phyloP scores from a whole-genome alignment of 2,329 filamentous ascomycete species.

The Cytospora leucostoma region DNA sequence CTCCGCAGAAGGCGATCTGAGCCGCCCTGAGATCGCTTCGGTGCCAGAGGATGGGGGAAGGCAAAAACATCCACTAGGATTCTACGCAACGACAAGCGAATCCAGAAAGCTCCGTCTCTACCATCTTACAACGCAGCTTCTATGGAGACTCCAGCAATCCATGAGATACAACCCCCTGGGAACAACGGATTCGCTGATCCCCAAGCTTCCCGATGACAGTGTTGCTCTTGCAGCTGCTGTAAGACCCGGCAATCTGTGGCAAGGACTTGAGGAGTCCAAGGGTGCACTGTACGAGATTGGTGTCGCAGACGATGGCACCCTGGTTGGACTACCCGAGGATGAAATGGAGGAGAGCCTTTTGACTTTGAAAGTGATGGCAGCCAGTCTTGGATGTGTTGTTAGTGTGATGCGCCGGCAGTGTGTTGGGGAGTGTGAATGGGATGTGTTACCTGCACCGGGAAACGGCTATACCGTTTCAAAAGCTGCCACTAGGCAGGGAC shows the following conservation, averaged over 20 bases:
- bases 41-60: slow-evolving; percentile 6
- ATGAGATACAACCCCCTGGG: slow-evolving; percentile 62
- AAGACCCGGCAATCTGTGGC: slow-evolving; percentile 60
- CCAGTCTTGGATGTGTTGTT: slow-evolving; percentile 83
- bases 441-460: slow-evolving; percentile 44
- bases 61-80: slow-evolving; percentile 13
- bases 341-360: slow-evolving; percentile 89
- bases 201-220: slow-evolving; percentile 69
- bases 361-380: slow-evolving; percentile 87
- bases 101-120: slow-evolving; percentile 82
- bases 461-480: slow-evolving; percentile 31
- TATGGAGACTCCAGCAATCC: slow-evolving; percentile 95
- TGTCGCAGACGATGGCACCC: slow-evolving; percentile 88
- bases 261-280: slow-evolving; percentile 87
- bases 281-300: slow-evolving; percentile 96
- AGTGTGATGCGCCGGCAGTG: slow-evolving; percentile 79
- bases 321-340: slow-evolving; percentile 84
- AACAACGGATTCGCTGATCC: slow-evolving; percentile 64
- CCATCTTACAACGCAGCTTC: slow-evolving; percentile 88
- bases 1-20: slow-evolving; percentile 23
- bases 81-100: slow-evolving; percentile 50
- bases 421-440: slow-evolving; percentile 83
- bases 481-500: slow-evolving; percentile 44
- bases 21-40: slow-evolving; percentile 33
- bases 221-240: slow-evolving; percentile 48